These are phyloP conservation scores for Cruciata laevipes DNA, from an alignment of 257 asterid genomes.

Conservation along the genomic window DNA sequence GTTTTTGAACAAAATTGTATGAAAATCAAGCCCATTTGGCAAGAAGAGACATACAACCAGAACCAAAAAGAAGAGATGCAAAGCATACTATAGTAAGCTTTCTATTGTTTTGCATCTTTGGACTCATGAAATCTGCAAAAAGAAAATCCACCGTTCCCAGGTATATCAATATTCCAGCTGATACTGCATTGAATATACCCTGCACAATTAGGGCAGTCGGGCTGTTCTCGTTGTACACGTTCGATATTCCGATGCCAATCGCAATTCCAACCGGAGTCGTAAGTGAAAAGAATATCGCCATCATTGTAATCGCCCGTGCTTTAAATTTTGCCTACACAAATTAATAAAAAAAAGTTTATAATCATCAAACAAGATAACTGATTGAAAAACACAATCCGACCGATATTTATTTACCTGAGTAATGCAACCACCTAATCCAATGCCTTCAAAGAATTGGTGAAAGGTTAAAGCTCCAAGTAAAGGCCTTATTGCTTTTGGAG, in stretches of 20 bases:
- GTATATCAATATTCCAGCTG: slow-evolving; percentile 26
- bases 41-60: slow-evolving; percentile 2
- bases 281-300: slow-evolving; percentile 22
- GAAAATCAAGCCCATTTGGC: slow-evolving; percentile 30
- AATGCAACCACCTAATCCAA: slow-evolving; percentile 30
- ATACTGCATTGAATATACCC: slow-evolving; percentile 23
- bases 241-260: slow-evolving; percentile 19
- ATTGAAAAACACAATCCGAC: too few species aligned
- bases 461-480: slow-evolving; percentile 26
- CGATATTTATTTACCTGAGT: slow-evolving; percentile 19
- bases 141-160: slow-evolving; percentile 28
- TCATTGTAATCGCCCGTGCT: not conserved
- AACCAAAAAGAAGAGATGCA: not conserved
- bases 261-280: slow-evolving; percentile 27
- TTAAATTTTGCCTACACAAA: slow-evolving; percentile 20
- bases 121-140: slow-evolving; percentile 21
- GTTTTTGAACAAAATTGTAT: too few species aligned
- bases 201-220: slow-evolving; percentile 16
- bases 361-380: too few species aligned
- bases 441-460: slow-evolving; percentile 29
- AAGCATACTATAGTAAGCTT: slow-evolving; percentile 6
- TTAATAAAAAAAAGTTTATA: too few species aligned
- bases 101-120: slow-evolving; percentile 13
- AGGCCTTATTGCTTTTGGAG: slow-evolving; percentile 21
- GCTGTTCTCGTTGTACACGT: slow-evolving; percentile 12